Evolutionary conservation across 129 eudicot genomes (phyloP), one percentile per base, ranked within the genome.

Genomic region (Saposhnikovia divaricata): DNA sequence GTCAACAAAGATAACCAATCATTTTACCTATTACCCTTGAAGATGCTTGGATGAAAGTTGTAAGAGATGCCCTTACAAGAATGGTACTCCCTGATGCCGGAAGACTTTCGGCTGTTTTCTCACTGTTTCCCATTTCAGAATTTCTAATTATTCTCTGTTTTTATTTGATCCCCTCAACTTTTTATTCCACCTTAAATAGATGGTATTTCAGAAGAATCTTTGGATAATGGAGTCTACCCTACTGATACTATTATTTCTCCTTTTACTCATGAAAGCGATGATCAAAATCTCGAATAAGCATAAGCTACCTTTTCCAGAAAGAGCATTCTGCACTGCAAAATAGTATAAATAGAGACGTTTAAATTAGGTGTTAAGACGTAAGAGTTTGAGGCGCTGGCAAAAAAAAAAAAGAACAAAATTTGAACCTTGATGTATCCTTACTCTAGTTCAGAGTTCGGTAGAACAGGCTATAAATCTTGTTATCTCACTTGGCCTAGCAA

Each of bases 381-480:
- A 12, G 45, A 78, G 38, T 63, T 43, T 38, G 9, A 39, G 13
- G 40, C 78, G 8, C 21, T 1, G 66, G 63, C 63, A 6, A 55
- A 55, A 21, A 19, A 0, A 10, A 19, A 55, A 14, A 19, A 53
- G 2, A 57, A 57, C 28, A 57, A 21, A 23, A 23, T 57, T 59
- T 3, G 12, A 61, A n/a, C 16, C 11, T 8, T 13, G 37, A 80
- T 50, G 53, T 40, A 55, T 68, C 78, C 66, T 57, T 80, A n/a
- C 82, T 80, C 77, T 21, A 51, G 76, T 34, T 23, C 68, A 3
- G 72, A 51, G 59, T n/a, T 51, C 14, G 28, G 27, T 31, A 31
- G 10, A 21, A 46, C 82, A 31, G 27, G 14, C 7, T 31, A 15
- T 37, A 75, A 79, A 68, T 66, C 82, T 65, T 48, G 40, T 72